Conservation (phyloP, 2,329 filamentous ascomycete genomes). For the Ophiostoma populinum region DNA sequence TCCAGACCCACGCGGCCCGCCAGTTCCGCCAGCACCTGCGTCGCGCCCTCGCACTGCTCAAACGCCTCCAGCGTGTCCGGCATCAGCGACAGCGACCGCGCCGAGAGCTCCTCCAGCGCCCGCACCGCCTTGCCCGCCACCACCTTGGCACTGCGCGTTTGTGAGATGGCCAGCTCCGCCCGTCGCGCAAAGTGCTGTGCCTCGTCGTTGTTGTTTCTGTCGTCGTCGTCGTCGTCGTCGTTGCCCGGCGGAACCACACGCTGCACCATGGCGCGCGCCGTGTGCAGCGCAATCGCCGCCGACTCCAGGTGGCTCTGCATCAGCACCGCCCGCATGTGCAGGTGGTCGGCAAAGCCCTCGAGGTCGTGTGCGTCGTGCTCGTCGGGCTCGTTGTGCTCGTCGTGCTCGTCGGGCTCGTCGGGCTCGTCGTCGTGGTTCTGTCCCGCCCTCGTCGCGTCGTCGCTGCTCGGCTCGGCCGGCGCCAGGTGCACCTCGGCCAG, state of each 20-base stretch:
- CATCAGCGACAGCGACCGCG: conserved; percentile 55
- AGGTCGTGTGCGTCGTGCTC: conserved; percentile 26
- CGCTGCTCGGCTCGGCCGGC: neutral
- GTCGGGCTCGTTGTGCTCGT: conserved; percentile 5
- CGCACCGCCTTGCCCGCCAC: conserved; percentile 62
- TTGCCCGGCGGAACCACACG: conserved; percentile 36
- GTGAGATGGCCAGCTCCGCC: conserved; percentile 52
- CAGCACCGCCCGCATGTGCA: conserved; percentile 59
- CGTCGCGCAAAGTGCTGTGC: conserved; percentile 51
- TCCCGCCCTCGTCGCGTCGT: neutral
- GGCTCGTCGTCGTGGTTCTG: neutral
- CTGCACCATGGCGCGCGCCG: conserved; percentile 49
- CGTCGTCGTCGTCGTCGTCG: conserved; percentile 49
- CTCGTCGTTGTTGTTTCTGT: no score
- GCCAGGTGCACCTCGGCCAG: conserved; percentile 66
- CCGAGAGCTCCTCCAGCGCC: conserved; percentile 59
- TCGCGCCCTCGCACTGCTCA: conserved; percentile 47
- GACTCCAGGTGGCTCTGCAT: conserved; percentile 73
- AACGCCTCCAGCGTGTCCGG: conserved; percentile 52
- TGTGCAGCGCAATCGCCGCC: conserved; percentile 48
- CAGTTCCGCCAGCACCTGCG: conserved; percentile 47
- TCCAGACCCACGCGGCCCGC: conserved; percentile 49
- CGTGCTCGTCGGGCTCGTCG: no score
- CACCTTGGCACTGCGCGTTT: conserved; percentile 71
- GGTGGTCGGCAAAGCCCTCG: conserved; percentile 58